These are phyloP conservation scores for Rosa persica DNA, from an alignment of 306 rosid genomes.

Conservation along the genomic window DNA sequence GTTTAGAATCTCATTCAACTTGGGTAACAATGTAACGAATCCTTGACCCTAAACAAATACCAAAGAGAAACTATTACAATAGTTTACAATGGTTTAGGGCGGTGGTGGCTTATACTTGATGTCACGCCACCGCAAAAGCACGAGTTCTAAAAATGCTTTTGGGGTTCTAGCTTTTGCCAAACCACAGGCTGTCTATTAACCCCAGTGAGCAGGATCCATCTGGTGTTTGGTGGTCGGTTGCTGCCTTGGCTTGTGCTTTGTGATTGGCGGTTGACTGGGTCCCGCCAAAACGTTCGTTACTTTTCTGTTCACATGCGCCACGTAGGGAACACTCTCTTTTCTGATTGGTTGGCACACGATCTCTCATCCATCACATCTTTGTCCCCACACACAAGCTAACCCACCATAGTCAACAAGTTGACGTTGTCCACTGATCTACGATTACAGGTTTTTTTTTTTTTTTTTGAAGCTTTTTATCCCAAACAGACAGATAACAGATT, in stretches of 20 bases:
- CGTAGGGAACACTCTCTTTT: constrained; percentile 7
- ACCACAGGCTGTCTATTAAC: neutral
- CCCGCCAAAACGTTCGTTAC: constrained; percentile 29
- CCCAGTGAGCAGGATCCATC: neutral
- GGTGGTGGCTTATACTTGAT: neutral
- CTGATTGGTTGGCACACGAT: neutral
- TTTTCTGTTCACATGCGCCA: constrained; percentile 22
- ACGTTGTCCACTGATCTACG: neutral
- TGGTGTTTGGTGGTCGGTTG: neutral
- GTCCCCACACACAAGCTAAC: neutral
- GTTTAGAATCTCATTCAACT: no score
- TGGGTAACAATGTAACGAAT: no score
- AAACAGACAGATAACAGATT: no score
- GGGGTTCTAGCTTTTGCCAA: neutral
- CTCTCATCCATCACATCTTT: neutral
- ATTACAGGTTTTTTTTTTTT: neutral
- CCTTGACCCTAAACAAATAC: no score
- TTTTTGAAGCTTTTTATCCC: neutral
- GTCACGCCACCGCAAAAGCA: neutral
- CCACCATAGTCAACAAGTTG: constrained; percentile 1
- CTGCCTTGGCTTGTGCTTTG: constrained; percentile 2
- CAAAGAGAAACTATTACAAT: no score
- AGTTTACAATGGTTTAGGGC: no score
- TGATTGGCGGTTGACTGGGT: constrained; percentile 25
- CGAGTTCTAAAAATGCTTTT: neutral